Evolutionary conservation across 345 rosid genomes (phyloP).

Genomic region (Hypericum perforatum): DNA sequence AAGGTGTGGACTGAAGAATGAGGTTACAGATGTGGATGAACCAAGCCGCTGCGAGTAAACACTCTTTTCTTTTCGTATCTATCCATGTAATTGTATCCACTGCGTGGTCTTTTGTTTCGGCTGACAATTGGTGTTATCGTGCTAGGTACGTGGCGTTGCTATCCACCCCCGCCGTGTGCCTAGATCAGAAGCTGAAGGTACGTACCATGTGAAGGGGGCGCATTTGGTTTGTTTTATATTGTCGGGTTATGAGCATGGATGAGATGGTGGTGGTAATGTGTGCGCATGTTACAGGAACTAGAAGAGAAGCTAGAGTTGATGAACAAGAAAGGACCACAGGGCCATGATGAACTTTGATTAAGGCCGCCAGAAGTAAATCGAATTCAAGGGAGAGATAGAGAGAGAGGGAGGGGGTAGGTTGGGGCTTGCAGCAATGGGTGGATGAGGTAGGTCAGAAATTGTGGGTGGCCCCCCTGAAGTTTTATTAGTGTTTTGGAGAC

Average conservation of each 20-base stretch:
- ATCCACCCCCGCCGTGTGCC: constrained; percentile 66
- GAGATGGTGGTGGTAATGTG: neutral
- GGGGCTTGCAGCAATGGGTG: too few relatives aligned
- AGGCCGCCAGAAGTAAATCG: neutral
- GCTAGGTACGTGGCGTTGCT: constrained; percentile 62
- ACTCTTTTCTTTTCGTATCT: neutral
- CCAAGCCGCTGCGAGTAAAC: constrained; percentile 99
- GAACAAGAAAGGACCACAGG: constrained; percentile 49
- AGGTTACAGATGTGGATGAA: constrained; percentile 76
- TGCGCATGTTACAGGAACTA: constrained; percentile 43
- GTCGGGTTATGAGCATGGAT: neutral
- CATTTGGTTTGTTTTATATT: neutral
- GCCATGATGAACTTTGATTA: constrained; percentile 64
- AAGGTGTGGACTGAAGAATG: constrained; percentile 76
- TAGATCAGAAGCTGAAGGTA: constrained; percentile 71
- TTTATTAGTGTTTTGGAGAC: too few relatives aligned
- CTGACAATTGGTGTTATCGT: constrained; percentile 10
- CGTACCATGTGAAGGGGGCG: too few relatives aligned
- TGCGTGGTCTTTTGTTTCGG: too few relatives aligned
- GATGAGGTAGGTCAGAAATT: too few relatives aligned
- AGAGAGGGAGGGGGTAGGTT: too few relatives aligned
- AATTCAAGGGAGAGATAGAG: neutral
- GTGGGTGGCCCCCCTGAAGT: too few relatives aligned
- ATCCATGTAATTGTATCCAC: too few relatives aligned
- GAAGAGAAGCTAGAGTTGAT: constrained; percentile 53